Percentiles rank a stretch among this genome's conserved stretches.
These are phyloP conservation scores for Eucalyptus albens DNA, from an alignment of 345 rosid genomes.

Conservation along the genomic window DNA sequence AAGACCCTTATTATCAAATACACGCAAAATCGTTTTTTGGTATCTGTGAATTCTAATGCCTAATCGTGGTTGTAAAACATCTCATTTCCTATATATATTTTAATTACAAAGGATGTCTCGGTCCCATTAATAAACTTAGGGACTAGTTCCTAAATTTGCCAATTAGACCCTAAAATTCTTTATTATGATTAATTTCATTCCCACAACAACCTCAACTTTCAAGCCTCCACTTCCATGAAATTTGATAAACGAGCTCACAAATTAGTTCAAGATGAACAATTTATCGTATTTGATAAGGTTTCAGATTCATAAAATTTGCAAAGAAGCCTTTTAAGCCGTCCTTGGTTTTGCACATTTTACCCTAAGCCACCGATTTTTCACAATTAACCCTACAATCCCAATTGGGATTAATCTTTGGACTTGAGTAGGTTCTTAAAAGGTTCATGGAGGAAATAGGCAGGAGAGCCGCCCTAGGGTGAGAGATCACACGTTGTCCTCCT, in stretches of 20 bases:
- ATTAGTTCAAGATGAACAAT: not conserved
- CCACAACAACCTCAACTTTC: not conserved
- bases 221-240: not conserved
- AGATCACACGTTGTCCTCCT: too few relatives aligned
- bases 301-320: not conserved
- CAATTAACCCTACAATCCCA: not conserved
- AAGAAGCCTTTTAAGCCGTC: not conserved
- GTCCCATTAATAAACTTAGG: not conserved
- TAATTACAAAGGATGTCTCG: not conserved
- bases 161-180: not conserved
- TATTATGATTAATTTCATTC: not conserved
- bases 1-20: not conserved
- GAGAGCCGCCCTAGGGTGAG: too few relatives aligned
- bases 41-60: not conserved
- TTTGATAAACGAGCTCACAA: not conserved
- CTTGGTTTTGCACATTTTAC: not conserved
- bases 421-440: too few relatives aligned
- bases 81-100: not conserved
- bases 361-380: not conserved
- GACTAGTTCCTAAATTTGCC: not conserved
- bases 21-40: not conserved
- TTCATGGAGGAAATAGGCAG: accelerated
- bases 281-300: not conserved
- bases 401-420: too few relatives aligned
- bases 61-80: not conserved